A percentile compares a stretch with the other conserved stretches of the same genome.
Conservation (phyloP, 257 asterid species). For the Haberlea rhodopensis region DNA sequence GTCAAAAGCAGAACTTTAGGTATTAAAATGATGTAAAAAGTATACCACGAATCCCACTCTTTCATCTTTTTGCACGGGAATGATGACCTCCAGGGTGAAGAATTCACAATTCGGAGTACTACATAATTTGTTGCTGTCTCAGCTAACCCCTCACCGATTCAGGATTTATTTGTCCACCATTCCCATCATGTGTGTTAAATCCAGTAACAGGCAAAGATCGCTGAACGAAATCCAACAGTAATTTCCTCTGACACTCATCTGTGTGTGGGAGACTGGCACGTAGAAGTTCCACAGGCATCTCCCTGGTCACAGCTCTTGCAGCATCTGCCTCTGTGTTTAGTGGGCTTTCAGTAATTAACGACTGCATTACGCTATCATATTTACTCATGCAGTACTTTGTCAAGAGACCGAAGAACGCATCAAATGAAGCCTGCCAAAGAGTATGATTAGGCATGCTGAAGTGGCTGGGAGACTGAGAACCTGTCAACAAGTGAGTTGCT, state of each 20-base stretch:
- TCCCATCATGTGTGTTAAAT: neutral
- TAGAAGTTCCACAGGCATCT: neutral
- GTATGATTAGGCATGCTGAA: neutral
- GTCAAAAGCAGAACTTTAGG: neutral
- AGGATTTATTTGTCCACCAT: neutral
- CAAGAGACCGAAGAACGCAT: neutral
- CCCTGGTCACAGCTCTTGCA: neutral
- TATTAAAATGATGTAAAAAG: conserved; percentile 29
- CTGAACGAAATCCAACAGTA: neutral
- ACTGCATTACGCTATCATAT: neutral
- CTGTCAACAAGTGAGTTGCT: neutral
- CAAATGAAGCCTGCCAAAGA: conserved; percentile 4
- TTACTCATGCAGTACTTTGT: neutral
- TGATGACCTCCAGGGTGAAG: conserved; percentile 12
- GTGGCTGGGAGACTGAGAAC: neutral
- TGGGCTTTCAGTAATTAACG: neutral
- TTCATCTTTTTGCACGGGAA: conserved; percentile 24
- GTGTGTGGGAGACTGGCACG: neutral
- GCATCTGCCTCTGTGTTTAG: neutral
- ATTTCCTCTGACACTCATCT: neutral
- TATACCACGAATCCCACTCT: conserved; percentile 24
- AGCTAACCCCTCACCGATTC: neutral
- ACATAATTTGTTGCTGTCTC: conserved; percentile 5
- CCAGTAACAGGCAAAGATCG: neutral
- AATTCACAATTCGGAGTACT: conserved; percentile 19